Evolutionary conservation across 495 filamentous ascomycete species (phyloP), one percentile per base, ranked within the genome.

Genomic region (Penicillium subrubescens): DNA sequence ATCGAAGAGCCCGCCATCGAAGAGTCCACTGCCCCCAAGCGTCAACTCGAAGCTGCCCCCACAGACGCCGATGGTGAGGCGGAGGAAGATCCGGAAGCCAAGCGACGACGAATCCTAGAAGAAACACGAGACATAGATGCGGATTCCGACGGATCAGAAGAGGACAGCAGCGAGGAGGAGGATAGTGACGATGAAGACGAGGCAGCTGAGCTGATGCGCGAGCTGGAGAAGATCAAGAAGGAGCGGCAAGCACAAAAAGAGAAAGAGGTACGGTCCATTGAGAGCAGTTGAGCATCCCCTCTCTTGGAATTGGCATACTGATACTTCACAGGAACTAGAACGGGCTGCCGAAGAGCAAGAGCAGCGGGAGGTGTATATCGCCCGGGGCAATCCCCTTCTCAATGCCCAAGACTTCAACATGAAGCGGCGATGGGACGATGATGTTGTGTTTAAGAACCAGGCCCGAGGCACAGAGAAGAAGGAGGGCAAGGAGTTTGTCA

Each of bases 401-500:
- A 97, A 97, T 68, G 73, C 89, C 0, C 71, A 82, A 34, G 79
- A 82, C 43, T 81, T 82, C 76, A 81, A 82, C 63, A 69, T 73
- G 46, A 75, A 75, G 68, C 71, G 73, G 27, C 86, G 93, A 71
- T 99, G 95, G 95, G 95, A 99, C 68, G 95, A 99, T 64, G 95
- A 99, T 80, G 95, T 99, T n/a, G 93, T 99, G 19, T 99, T 99
- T 80, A 97, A 96, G 82, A 99, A 99, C 77, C 95, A 98, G 77
- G 95, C 94, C 35, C 86, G 96, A 51, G 95, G 95, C 4, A 97
- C 93, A 11, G 95, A 97, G 70, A 93, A 96, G 60, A 92, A 90
- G 79, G 93, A 94, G 80, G 89, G 87, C 77, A 96, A 93, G 79
- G 93, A 97, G 79, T 99, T 98, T 82, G 92, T 99, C 73, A 99